Evolutionary conservation across 257 asterid genomes (phyloP).

Genomic region (Nicotiana knightiana): DNA sequence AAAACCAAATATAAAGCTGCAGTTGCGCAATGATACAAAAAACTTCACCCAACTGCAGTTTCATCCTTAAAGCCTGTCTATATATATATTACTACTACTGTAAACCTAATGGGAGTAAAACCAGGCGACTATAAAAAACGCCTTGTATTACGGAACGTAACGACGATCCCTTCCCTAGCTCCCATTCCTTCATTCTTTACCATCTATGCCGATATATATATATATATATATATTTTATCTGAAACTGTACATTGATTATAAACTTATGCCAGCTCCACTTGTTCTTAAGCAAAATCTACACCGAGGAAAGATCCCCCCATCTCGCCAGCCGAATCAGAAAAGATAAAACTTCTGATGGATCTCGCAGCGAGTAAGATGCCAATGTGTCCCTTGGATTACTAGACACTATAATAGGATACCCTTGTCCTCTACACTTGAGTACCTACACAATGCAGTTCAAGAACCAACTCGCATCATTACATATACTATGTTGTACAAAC

Average conservation of each 20-base stretch:
- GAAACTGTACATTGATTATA: not conserved
- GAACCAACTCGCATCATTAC: not conserved
- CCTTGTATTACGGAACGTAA: not conserved
- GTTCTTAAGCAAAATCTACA: not conserved
- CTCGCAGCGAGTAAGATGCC: constrained; percentile 54
- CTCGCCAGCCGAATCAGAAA: constrained; percentile 48
- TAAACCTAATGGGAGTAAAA: not conserved
- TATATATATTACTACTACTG: not conserved
- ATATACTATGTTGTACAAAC: not conserved
- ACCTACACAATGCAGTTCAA: constrained; percentile 29
- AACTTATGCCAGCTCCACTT: not conserved
- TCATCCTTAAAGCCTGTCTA: not conserved
- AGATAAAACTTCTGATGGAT: constrained; percentile 51
- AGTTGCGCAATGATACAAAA: constrained; percentile 1
- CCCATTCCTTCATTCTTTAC: not conserved
- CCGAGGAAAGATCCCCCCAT: constrained; percentile 22
- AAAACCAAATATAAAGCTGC: not conserved
- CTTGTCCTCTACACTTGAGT: constrained; percentile 35
- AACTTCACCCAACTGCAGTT: constrained; percentile 11
- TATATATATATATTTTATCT: not conserved
- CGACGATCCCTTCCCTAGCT: not conserved
- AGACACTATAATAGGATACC: constrained; percentile 62
- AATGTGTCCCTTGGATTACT: constrained; percentile 51
- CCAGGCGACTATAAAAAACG: not conserved
- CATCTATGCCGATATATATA: not conserved